phyloP scores from a whole-genome alignment of 371 early-diverging fungal species.

The Saksenaea vasiformis region DNA sequence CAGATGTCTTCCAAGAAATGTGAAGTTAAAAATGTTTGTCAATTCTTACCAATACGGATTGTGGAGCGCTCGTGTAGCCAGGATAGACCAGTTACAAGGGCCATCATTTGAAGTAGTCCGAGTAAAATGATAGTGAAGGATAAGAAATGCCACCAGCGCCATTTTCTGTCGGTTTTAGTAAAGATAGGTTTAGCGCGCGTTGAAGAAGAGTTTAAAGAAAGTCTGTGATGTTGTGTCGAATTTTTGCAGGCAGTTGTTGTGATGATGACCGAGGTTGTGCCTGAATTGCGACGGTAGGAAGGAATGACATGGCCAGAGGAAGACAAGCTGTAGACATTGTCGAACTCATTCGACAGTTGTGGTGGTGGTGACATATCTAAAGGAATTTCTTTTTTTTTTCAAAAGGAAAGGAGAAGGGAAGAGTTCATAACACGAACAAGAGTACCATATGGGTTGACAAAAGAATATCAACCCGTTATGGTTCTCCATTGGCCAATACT shows the following conservation, averaged over 20 bases:
- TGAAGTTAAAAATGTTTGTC: conserved; percentile 13
- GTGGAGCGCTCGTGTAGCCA: conserved; percentile 42
- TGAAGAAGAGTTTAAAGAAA: not conserved
- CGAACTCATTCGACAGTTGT: not conserved
- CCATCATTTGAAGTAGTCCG: conserved; percentile 36
- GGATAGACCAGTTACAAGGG: conserved; percentile 40
- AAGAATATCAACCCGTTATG: not conserved
- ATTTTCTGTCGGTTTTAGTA: conserved; percentile 27
- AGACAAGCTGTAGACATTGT: not conserved
- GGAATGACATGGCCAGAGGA: not conserved
- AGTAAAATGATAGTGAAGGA: conserved; percentile 38
- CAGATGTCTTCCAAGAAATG: conserved; percentile 3
- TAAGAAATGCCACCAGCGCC: conserved; percentile 61
- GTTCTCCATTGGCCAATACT: conserved; percentile 4
- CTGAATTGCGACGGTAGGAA: conserved; percentile 6
- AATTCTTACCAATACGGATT: conserved; percentile 55
- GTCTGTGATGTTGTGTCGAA: not conserved
- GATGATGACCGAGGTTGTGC: not conserved
- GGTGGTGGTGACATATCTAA: conserved; percentile 1
- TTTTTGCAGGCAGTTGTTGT: not conserved
- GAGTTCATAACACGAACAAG: not conserved
- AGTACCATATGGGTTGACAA: not conserved
- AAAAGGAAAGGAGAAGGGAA: not conserved
- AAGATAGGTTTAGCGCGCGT: conserved; percentile 5
- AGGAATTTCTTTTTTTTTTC: not conserved